Percentiles rank a stretch among this genome's conserved stretches.
phyloP scores from a whole-genome alignment of 1,284 basidiomycete species.

The Phlebopus sp. region DNA sequence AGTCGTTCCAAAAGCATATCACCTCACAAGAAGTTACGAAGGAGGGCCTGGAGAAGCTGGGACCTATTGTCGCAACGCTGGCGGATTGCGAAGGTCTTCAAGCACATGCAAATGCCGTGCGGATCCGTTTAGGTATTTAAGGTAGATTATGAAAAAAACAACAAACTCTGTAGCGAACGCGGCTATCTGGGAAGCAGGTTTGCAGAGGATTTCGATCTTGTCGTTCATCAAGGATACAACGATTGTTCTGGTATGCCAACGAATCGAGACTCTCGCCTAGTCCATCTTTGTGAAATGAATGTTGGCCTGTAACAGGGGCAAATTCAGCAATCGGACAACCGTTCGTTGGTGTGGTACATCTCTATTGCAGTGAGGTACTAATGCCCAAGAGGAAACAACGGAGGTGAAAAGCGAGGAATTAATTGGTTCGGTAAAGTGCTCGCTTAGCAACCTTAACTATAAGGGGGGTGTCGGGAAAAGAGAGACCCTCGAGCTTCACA shows the following conservation, averaged over 20 bases:
- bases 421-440: conserved; percentile 85
- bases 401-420: conserved; percentile 23
- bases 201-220: no score
- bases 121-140: conserved; percentile 52
- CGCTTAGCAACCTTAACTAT: conserved; percentile 92
- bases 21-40: conserved; percentile 91
- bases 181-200: no score
- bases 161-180: neutral
- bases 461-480: conserved; percentile 88
- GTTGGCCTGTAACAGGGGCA: no score
- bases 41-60: conserved; percentile 76
- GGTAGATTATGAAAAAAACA: neutral
- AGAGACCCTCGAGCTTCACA: conserved; percentile 79
- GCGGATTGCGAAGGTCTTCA: conserved; percentile 95
- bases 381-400: conserved; percentile 13
- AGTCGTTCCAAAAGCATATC: conserved; percentile 98
- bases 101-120: conserved; percentile 90
- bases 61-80: conserved; percentile 86
- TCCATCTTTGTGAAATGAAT: no score
- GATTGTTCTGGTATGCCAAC: no score
- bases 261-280: no score
- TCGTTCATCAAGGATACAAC: no score
- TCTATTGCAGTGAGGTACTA: conserved; percentile 24
- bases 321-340: neutral
- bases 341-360: conserved; percentile 1